Conservation (phyloP, 352 stramenopile species). For the Phytophthora sojae region DNA sequence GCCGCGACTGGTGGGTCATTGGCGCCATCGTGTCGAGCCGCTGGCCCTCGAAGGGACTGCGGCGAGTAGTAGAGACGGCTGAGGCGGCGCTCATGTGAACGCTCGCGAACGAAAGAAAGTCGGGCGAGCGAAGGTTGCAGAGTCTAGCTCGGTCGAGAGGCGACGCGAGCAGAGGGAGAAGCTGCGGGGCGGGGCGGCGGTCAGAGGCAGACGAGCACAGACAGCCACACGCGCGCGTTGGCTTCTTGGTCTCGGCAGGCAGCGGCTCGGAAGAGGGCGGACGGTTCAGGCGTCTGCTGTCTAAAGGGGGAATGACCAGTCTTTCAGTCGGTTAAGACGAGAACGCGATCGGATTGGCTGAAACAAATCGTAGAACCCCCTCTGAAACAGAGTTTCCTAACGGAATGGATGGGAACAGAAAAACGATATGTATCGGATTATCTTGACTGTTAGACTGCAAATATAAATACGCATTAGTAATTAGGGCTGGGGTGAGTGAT, state of each 20-base stretch:
- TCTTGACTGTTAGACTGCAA: background rate
- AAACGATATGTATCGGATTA: background rate
- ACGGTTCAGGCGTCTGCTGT: background rate
- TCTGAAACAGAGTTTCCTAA: no score
- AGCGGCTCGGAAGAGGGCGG: constrained; percentile 15
- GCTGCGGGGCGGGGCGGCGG: constrained; percentile 24
- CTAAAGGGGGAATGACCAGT: constrained; percentile 27
- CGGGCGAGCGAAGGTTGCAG: constrained; percentile 32
- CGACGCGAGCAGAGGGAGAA: constrained; percentile 42
- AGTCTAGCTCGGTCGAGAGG: constrained; percentile 47
- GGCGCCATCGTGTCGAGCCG: constrained; percentile 11
- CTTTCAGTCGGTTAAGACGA: background rate
- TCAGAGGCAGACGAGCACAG: constrained; percentile 52
- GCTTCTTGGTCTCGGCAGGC: constrained; percentile 26
- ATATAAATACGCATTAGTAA: constrained; percentile 3
- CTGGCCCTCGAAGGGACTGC: background rate
- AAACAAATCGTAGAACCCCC: constrained; percentile 4
- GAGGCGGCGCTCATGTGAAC: constrained; percentile 39
- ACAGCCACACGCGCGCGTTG: constrained; percentile 36
- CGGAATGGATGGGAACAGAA: background rate
- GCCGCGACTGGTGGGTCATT: constrained; percentile 19
- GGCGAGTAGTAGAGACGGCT: constrained; percentile 35
- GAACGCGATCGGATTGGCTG: constrained; percentile 4
- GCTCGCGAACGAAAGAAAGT: constrained; percentile 28
- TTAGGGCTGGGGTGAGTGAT: background rate